A percentile compares a stretch with the other conserved stretches of the same genome.
Evolutionary conservation across 768 basidiomycete genomes (phyloP).

Genomic region (Mycena kentingensis): DNA sequence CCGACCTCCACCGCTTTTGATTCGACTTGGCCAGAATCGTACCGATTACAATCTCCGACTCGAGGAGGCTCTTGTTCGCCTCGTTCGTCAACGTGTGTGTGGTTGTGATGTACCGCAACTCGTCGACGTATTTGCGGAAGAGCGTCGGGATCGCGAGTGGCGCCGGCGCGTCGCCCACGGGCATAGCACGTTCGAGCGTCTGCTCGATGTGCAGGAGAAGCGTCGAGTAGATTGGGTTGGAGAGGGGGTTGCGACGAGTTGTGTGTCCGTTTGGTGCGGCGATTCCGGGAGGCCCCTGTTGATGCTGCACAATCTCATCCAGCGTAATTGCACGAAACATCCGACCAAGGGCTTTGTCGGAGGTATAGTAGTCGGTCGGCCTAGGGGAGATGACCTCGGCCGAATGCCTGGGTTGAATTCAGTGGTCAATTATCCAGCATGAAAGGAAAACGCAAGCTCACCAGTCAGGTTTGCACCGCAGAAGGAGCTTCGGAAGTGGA

Average conservation of each 20-base stretch:
- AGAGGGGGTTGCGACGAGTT: conserved; percentile 20
- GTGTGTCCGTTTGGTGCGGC: conserved; percentile 14
- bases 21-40: conserved; percentile 73
- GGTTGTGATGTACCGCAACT: conserved; percentile 69
- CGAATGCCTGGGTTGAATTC: conserved; percentile 43
- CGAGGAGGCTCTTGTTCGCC: conserved; percentile 56
- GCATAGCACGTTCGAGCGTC: conserved; percentile 29
- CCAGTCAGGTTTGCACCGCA: conserved; percentile 77
- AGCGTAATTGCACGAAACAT: conserved; percentile 67
- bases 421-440: not conserved
- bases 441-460: not conserved
- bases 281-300: not conserved
- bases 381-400: conserved; percentile 57
- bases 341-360: conserved; percentile 67
- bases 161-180: conserved; percentile 26
- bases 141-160: conserved; percentile 40
- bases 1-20: conserved; percentile 59
- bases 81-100: conserved; percentile 66
- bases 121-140: conserved; percentile 58
- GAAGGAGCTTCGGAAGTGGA: conserved; percentile 53
- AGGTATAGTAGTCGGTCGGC: conserved; percentile 69
- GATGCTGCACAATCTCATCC: not conserved
- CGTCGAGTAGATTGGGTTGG: conserved; percentile 42
- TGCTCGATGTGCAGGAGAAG: conserved; percentile 34
- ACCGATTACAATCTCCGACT: conserved; percentile 76